These are phyloP conservation scores for Penicillium chermesinum DNA, from an alignment of 495 filamentous ascomycete species.

Conservation along the genomic window DNA sequence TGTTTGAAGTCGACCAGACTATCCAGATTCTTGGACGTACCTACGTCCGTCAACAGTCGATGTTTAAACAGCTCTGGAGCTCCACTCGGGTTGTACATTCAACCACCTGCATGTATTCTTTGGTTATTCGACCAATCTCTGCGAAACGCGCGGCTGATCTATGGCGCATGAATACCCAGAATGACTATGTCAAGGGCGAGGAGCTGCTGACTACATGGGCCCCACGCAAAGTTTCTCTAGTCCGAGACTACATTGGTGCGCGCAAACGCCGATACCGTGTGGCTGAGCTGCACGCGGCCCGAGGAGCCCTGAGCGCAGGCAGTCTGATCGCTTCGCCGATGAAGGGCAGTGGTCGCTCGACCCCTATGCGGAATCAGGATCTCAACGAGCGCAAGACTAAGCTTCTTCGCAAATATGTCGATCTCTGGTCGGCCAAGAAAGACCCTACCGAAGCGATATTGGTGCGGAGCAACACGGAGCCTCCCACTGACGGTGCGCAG, in stretches of 20 bases:
- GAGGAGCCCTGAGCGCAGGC: constrained; percentile 56
- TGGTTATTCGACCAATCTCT: constrained; percentile 78
- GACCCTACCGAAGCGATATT: constrained; percentile 70
- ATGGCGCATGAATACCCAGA: constrained; percentile 93
- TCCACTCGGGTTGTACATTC: constrained; percentile 81
- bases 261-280: constrained; percentile 65
- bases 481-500: constrained; percentile 60
- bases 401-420: constrained; percentile 65
- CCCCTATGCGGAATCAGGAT: constrained; percentile 39
- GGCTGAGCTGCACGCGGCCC: constrained; percentile 74
- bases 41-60: constrained; percentile 75
- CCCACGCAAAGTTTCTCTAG: constrained; percentile 80
- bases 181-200: constrained; percentile 93
- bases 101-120: constrained; percentile 74
- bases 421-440: constrained; percentile 72
- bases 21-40: constrained; percentile 80
- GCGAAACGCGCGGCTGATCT: constrained; percentile 88
- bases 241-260: constrained; percentile 71
- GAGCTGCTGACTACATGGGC: constrained; percentile 79
- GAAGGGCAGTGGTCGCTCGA: constrained; percentile 35
- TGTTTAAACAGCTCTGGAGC: constrained; percentile 85
- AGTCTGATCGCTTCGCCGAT: constrained; percentile 33
- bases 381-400: constrained; percentile 49
- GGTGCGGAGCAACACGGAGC: constrained; percentile 67
- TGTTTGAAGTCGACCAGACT: constrained; percentile 72